These are phyloP conservation scores for Debaryomycetaceae sp. DNA, from an alignment of 1,139 yeast genomes.

Conservation along the genomic window DNA sequence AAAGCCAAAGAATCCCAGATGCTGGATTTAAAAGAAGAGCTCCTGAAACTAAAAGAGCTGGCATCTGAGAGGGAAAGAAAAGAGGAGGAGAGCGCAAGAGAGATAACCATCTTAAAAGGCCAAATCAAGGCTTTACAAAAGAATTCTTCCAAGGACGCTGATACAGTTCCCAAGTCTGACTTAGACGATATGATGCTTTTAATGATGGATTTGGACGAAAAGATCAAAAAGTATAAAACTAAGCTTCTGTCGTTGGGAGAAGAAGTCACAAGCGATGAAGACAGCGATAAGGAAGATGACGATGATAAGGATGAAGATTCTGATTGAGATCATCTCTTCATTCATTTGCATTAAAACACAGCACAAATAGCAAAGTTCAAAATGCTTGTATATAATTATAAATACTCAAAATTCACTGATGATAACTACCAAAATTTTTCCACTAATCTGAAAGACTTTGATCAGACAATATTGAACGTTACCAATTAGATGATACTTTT, in stretches of 20 bases:
- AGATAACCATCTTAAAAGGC: conserved; percentile 10
- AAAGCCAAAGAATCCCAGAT: conserved; percentile 1
- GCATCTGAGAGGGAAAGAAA: background rate
- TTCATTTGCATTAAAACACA: background rate
- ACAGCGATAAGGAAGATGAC: conserved; percentile 35
- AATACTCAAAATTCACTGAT: background rate
- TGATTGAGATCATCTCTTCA: background rate
- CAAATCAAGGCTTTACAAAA: conserved; percentile 10
- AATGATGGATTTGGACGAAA: conserved; percentile 72
- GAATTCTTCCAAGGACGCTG: background rate
- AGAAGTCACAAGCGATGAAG: conserved; percentile 47
- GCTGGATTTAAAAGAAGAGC: background rate
- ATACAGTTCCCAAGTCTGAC: conserved; percentile 54
- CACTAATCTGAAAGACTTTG: too few species aligned
- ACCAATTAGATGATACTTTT: conserved; percentile 52
- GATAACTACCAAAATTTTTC: background rate
- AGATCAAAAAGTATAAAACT: conserved; percentile 55
- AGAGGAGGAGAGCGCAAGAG: conserved; percentile 3
- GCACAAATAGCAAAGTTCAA: too few species aligned
- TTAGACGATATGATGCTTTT: conserved; percentile 74
- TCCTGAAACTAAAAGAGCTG: background rate
- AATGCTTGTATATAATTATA: background rate
- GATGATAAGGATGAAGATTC: conserved; percentile 22
- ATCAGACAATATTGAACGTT: too few species aligned
- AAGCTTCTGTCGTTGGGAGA: conserved; percentile 48